Percentiles rank a stretch among this genome's conserved stretches.
Evolutionary conservation across 208 protist species (phyloP).

Genomic region (Leishmania braziliensis): DNA sequence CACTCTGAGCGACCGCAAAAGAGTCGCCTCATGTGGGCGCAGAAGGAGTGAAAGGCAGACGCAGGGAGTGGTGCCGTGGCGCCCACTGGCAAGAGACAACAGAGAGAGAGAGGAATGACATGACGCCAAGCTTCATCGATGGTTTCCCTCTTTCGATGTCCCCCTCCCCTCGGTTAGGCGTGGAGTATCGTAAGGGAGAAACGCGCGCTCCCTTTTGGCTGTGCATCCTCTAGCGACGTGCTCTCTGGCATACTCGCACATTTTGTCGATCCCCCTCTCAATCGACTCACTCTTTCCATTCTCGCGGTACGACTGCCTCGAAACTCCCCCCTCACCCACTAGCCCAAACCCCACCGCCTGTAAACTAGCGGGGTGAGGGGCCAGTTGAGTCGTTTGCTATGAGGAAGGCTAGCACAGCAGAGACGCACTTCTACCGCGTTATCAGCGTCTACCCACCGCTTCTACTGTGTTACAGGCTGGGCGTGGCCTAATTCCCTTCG

Average conservation of each 20-base stretch:
- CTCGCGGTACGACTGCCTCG: not conserved
- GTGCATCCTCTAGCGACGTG: not conserved
- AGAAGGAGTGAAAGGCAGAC: not conserved
- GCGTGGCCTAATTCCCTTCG: too few relatives aligned
- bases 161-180: not conserved
- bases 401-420: not conserved
- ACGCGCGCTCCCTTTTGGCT: not conserved
- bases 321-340: not conserved
- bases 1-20: not conserved
- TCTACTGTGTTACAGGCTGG: too few relatives aligned
- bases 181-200: not conserved
- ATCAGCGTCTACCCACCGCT: too few relatives aligned
- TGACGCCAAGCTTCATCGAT: not conserved
- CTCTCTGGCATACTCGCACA: too few relatives aligned
- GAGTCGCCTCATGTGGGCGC: not conserved
- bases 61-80: not conserved
- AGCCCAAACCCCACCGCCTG: not conserved
- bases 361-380: not conserved
- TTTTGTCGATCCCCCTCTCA: too few relatives aligned
- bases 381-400: not conserved
- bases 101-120: not conserved
- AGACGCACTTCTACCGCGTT: too few relatives aligned
- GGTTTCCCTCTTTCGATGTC: too few relatives aligned
- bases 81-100: not conserved
- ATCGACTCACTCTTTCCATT: not conserved